Conservation (phyloP, 345 rosid species). For the Brassica carinata region DNA sequence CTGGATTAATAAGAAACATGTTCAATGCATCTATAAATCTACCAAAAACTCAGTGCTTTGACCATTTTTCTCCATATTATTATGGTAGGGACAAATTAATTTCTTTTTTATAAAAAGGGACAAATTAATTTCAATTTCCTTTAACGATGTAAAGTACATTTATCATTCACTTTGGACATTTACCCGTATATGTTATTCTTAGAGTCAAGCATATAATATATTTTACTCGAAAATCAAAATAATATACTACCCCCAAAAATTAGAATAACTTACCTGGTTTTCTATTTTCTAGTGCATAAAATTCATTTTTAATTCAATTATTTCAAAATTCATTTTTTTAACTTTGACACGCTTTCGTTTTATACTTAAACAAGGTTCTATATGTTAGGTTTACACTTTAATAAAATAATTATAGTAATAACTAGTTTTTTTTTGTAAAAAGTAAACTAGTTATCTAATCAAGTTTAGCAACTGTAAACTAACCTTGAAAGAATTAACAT, state of each 20-base stretch:
- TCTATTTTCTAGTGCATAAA: not conserved
- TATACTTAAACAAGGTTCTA: not conserved
- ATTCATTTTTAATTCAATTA: too few species aligned
- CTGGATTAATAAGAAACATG: conserved; percentile 35
- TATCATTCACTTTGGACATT: not conserved
- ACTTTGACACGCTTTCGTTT: not conserved
- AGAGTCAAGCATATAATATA: not conserved
- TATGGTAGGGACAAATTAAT: not conserved
- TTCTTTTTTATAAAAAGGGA: not conserved
- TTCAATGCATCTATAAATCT: conserved; percentile 10
- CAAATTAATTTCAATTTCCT: not conserved
- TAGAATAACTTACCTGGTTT: not conserved
- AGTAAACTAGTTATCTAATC: not conserved
- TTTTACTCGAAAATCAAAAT: not conserved
- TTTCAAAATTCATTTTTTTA: not conserved
- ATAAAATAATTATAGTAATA: too few species aligned
- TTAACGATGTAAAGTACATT: not conserved
- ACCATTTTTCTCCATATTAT: not conserved
- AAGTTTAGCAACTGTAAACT: not conserved
- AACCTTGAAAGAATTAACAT: not conserved
- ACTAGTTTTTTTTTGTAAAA: too few species aligned
- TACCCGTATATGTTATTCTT: not conserved
- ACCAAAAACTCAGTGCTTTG: not conserved
- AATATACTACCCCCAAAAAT: not conserved
- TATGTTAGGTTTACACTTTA: not conserved